These are phyloP conservation scores for Eutypella sp. DNA, from an alignment of 2,329 filamentous ascomycete genomes.

Conservation along the genomic window DNA sequence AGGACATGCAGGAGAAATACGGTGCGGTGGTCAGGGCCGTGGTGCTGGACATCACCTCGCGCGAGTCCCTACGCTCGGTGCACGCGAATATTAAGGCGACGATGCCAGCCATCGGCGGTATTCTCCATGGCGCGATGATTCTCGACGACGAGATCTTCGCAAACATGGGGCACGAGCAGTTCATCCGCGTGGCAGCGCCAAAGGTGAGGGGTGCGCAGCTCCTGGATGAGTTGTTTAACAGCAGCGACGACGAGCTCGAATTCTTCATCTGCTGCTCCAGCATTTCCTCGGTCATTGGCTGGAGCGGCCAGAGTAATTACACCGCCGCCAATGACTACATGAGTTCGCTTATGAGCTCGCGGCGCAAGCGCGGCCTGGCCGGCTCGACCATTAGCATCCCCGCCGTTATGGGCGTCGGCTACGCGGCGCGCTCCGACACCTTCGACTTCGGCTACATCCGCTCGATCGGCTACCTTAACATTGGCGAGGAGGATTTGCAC, in stretches of 20 bases:
- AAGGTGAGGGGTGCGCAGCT: slow-evolving; percentile 29
- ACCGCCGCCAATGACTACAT: slow-evolving; percentile 28
- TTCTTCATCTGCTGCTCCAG: slow-evolving; percentile 24
- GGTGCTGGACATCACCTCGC: not conserved
- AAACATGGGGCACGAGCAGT: slow-evolving; percentile 19
- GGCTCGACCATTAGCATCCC: slow-evolving; percentile 30
- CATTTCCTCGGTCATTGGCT: slow-evolving; percentile 15
- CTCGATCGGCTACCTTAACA: not conserved
- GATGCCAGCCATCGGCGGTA: not conserved
- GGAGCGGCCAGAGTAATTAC: slow-evolving; percentile 26
- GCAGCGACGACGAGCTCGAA: slow-evolving; percentile 5
- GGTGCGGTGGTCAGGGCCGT: not conserved
- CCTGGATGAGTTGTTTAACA: slow-evolving; percentile 15
- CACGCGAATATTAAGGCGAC: not conserved
- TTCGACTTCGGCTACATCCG: not conserved
- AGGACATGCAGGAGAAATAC: not conserved
- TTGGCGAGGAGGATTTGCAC: not conserved
- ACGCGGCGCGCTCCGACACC: slow-evolving; percentile 1
- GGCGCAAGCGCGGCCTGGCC: slow-evolving; percentile 19
- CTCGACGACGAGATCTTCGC: slow-evolving; percentile 1
- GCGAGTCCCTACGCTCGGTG: not conserved
- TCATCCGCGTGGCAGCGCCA: slow-evolving; percentile 16
- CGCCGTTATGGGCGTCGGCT: slow-evolving; percentile 14
- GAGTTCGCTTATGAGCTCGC: slow-evolving; percentile 23
- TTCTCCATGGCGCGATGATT: slow-evolving; percentile 22